phyloP scores from a whole-genome alignment of 2,329 filamentous ascomycete genomes.

The Tolypocladium ophioglossoides region DNA sequence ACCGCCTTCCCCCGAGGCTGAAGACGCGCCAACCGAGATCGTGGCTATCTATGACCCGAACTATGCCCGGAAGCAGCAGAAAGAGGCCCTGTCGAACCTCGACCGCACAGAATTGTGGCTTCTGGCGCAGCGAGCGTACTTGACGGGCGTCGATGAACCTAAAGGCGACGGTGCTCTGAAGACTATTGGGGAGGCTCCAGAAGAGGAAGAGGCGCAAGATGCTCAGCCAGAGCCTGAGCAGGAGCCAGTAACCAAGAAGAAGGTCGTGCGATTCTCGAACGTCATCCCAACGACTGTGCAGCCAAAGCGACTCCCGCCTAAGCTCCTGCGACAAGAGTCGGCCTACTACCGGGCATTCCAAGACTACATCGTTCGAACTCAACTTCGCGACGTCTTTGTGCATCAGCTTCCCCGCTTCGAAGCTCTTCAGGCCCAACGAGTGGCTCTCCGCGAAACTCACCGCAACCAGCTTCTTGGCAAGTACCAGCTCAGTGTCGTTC shows the following conservation, averaged over 20 bases:
- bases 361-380: slow-evolving; percentile 56
- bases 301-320: slow-evolving; percentile 40
- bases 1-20: slow-evolving; percentile 32
- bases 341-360: slow-evolving; percentile 87
- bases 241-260: slow-evolving; percentile 39
- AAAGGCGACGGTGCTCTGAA: slow-evolving; percentile 25
- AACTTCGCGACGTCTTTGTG: slow-evolving; percentile 66
- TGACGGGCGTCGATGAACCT: slow-evolving; percentile 51
- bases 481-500: slow-evolving; percentile 64
- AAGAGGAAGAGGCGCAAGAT: slow-evolving; percentile 18
- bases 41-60: slow-evolving; percentile 62
- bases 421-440: slow-evolving; percentile 72
- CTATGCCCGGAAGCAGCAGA: slow-evolving; percentile 64
- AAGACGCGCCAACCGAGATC: slow-evolving; percentile 54
- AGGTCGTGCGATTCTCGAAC: slow-evolving; percentile 66
- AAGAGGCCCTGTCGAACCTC: slow-evolving; percentile 60
- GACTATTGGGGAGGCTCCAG: slow-evolving; percentile 23
- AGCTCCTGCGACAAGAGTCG: slow-evolving; percentile 51
- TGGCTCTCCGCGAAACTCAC: slow-evolving; percentile 63
- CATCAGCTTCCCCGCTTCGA: slow-evolving; percentile 80
- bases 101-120: slow-evolving; percentile 85
- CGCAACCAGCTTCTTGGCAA: slow-evolving; percentile 76
- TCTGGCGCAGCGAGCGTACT: slow-evolving; percentile 67
- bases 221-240: slow-evolving; percentile 16
- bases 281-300: slow-evolving; percentile 32